These are phyloP conservation scores for Annona cherimola DNA, from an alignment of 164 flowering plant species.

Conservation along the genomic window DNA sequence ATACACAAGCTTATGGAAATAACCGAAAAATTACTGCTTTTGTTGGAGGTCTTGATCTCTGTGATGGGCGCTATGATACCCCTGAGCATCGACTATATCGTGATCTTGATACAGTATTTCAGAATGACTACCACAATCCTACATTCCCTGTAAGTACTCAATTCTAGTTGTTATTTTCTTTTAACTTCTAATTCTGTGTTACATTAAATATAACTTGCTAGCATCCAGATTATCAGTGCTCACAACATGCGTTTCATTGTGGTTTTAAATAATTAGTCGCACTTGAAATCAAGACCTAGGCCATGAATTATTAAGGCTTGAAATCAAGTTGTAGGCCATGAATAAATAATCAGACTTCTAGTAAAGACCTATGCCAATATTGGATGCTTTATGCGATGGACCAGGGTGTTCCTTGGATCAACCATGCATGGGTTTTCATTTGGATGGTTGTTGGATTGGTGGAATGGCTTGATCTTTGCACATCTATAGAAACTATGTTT, in stretches of 20 bases:
- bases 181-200: neutral
- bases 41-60: slow-evolving; percentile 81
- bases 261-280: too few relatives aligned
- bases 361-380: too few relatives aligned
- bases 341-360: too few relatives aligned
- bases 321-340: too few relatives aligned
- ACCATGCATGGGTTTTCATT: too few relatives aligned
- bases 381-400: too few relatives aligned
- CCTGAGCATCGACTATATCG: slow-evolving; percentile 73
- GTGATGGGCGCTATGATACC: slow-evolving; percentile 92
- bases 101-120: slow-evolving; percentile 64
- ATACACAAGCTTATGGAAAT: slow-evolving; percentile 70
- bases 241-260: neutral
- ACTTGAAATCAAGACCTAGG: too few relatives aligned
- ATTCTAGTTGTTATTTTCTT: neutral
- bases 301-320: too few relatives aligned
- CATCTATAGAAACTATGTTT: too few relatives aligned
- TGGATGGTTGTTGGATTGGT: too few relatives aligned
- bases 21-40: slow-evolving; percentile 68
- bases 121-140: slow-evolving; percentile 79
- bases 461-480: too few relatives aligned
- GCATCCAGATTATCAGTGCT: neutral
- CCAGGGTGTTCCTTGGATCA: too few relatives aligned
- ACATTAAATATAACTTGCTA: neutral
- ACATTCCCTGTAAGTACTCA: slow-evolving; percentile 58